Evolutionary conservation across 768 basidiomycete genomes (phyloP).

Genomic region (Tulasnella sp.): DNA sequence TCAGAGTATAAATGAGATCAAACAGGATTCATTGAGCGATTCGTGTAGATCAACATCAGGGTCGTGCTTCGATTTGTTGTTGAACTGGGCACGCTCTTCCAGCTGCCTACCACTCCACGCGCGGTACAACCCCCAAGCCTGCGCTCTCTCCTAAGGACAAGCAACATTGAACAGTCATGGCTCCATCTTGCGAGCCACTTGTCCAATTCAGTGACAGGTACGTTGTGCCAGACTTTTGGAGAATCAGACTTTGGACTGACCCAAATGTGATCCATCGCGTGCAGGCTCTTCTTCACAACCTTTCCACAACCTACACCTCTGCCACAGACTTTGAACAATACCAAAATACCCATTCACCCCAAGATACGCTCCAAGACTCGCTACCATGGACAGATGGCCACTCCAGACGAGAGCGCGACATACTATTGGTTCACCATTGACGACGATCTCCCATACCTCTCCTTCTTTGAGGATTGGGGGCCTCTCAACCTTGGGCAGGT

Average conservation of each 20-base stretch:
- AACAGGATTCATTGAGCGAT: too few relatives aligned
- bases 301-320: conserved; percentile 65
- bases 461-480: conserved; percentile 93
- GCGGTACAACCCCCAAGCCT: neutral
- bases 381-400: conserved; percentile 39
- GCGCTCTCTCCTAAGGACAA: neutral
- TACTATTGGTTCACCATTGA: conserved; percentile 92
- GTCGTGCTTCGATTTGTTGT: neutral
- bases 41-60: neutral
- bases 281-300: conserved; percentile 80
- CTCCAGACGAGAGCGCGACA: conserved; percentile 60
- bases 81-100: neutral
- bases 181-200: conserved; percentile 16
- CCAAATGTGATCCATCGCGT: neutral
- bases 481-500: conserved; percentile 88
- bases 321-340: conserved; percentile 52
- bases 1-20: too few relatives aligned
- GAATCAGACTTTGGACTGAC: neutral
- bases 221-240: neutral
- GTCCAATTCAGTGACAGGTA: conserved; percentile 18
- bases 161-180: neutral
- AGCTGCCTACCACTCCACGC: neutral
- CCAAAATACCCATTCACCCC: conserved; percentile 38
- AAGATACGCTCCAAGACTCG: conserved; percentile 51
- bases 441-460: conserved; percentile 82